Evolutionary conservation across 805 yeast species (phyloP).

Genomic region (Starmera dryadoides): DNA sequence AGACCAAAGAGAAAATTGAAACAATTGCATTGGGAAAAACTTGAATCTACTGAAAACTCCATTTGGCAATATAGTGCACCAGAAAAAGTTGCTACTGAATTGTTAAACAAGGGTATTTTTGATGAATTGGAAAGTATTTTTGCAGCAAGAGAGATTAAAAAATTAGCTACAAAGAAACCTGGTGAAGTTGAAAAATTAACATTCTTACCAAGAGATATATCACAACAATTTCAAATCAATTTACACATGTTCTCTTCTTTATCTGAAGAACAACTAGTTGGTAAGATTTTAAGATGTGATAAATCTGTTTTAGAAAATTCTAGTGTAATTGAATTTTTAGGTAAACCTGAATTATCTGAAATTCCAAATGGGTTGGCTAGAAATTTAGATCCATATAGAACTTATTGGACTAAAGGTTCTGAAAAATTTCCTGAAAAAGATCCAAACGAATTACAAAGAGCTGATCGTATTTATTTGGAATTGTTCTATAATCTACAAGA

Average conservation of each 20-base stretch:
- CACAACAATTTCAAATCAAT: constrained; percentile 77
- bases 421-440: constrained; percentile 43
- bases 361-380: constrained; percentile 48
- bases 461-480: constrained; percentile 65
- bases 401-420: constrained; percentile 31
- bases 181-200: constrained; percentile 40
- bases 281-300: constrained; percentile 55
- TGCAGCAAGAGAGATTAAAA: constrained; percentile 35
- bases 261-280: constrained; percentile 47
- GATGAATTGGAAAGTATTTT: constrained; percentile 57
- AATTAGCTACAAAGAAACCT: constrained; percentile 27
- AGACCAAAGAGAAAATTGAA: constrained; percentile 55
- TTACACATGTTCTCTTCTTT: constrained; percentile 52
- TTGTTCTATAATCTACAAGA: constrained; percentile 58
- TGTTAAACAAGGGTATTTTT: constrained; percentile 54
- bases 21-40: constrained; percentile 79
- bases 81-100: constrained; percentile 39
- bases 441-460: constrained; percentile 51
- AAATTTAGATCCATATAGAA: constrained; percentile 57
- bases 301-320: constrained; percentile 41
- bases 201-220: constrained; percentile 60
- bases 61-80: constrained; percentile 50
- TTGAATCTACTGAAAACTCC: constrained; percentile 50
- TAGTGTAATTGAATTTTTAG: constrained; percentile 63
- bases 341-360: constrained; percentile 56